A percentile compares a stretch with the other conserved stretches of the same genome.
Conservation (phyloP, 1,284 basidiomycete genomes). For the Rhizoctonia solani region DNA sequence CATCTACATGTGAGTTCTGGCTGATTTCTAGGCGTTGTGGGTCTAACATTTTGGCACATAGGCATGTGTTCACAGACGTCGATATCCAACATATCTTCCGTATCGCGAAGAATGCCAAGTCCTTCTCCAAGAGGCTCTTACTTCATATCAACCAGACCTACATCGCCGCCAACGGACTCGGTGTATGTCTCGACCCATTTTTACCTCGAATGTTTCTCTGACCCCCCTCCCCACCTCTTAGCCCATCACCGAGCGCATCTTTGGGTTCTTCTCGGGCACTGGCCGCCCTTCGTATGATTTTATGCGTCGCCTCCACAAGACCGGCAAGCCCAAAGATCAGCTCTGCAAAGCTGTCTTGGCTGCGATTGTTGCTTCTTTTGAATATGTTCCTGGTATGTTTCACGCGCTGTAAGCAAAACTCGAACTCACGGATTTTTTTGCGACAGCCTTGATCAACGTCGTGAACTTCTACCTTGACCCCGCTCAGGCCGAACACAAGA, state of each 20-base stretch:
- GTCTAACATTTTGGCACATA: constrained; percentile 42
- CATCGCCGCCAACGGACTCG: constrained; percentile 8
- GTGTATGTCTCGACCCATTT: background rate
- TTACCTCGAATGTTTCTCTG: constrained; percentile 38
- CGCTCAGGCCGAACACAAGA: constrained; percentile 50
- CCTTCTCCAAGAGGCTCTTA: background rate
- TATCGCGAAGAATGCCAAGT: constrained; percentile 55
- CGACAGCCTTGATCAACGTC: constrained; percentile 55
- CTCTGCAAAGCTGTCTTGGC: constrained; percentile 70
- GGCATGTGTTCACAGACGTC: constrained; percentile 73
- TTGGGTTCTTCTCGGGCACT: constrained; percentile 54
- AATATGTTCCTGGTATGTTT: constrained; percentile 64
- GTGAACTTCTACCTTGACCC: constrained; percentile 65
- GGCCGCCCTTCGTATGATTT: constrained; percentile 51
- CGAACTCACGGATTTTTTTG: background rate
- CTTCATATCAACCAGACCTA: constrained; percentile 18
- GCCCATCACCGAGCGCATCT: constrained; percentile 54
- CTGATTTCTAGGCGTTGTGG: background rate
- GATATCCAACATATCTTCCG: constrained; percentile 62
- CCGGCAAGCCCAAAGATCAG: constrained; percentile 61
- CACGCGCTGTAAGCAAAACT: background rate
- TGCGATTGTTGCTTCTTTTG: constrained; percentile 66
- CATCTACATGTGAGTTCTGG: constrained; percentile 62
- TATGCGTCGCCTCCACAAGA: constrained; percentile 58
- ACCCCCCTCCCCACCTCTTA: constrained; percentile 54